Conservation (phyloP, 2,329 filamentous ascomycete genomes). For the Pyrenochaeta sp. region DNA sequence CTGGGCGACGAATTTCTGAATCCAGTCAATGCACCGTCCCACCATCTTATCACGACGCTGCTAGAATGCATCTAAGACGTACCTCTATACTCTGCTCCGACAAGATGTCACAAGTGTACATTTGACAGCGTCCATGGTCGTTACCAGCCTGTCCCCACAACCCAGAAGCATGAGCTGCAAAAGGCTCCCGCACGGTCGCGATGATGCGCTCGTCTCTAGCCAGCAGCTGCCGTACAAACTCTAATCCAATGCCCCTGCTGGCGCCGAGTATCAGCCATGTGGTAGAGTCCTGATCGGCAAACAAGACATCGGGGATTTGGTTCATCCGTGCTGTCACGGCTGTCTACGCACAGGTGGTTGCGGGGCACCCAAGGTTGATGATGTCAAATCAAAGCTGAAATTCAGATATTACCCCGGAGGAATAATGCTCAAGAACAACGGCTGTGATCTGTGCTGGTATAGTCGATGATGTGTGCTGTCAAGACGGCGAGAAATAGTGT, state of each 20-base stretch:
- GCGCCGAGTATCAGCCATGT: conserved; percentile 59
- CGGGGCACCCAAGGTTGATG: conserved; percentile 19
- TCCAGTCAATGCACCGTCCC: not conserved
- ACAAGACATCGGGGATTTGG: conserved; percentile 54
- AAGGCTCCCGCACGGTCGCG: conserved; percentile 59
- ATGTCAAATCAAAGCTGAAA: conserved; percentile 16
- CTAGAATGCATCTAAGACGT: conserved; percentile 18
- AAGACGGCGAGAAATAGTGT: conserved; percentile 13
- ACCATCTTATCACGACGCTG: not conserved
- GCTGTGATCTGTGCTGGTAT: conserved; percentile 3
- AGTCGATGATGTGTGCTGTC: conserved; percentile 13
- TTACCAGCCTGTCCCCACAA: conserved; percentile 54
- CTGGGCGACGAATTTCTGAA: conserved; percentile 55
- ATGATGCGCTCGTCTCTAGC: conserved; percentile 58
- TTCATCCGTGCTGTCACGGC: conserved; percentile 43
- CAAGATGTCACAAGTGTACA: conserved; percentile 63
- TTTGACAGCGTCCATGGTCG: conserved; percentile 57
- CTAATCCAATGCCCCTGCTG: conserved; percentile 60
- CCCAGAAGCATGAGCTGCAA: conserved; percentile 50
- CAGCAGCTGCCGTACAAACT: conserved; percentile 62
- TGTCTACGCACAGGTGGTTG: conserved; percentile 9
- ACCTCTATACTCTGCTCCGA: conserved; percentile 60
- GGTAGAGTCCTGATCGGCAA: conserved; percentile 51
- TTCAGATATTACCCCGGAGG: not conserved
- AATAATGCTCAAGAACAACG: conserved; percentile 2